Conservation (phyloP, 1,139 yeast species). For the Lodderomyces margitis region DNA sequence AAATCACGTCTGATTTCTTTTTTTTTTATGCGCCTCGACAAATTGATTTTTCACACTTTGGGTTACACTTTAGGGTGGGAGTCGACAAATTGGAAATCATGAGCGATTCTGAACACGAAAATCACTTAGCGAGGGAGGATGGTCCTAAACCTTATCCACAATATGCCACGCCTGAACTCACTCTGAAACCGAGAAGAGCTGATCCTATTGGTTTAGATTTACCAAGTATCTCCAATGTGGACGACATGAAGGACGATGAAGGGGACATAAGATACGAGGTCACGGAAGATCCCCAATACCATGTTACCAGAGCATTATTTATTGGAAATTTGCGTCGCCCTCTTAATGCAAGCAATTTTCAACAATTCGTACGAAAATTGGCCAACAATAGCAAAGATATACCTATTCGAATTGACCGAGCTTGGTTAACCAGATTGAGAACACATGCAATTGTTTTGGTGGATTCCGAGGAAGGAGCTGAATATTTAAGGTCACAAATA, state of each 20-base stretch:
- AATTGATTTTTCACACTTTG: background rate
- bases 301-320: slow-evolving; percentile 41
- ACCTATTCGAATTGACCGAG: slow-evolving; percentile 31
- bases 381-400: slow-evolving; percentile 24
- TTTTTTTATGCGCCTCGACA: background rate
- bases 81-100: background rate
- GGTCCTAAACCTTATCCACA: slow-evolving; percentile 17
- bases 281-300: slow-evolving; percentile 28
- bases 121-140: slow-evolving; percentile 8
- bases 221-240: slow-evolving; percentile 3
- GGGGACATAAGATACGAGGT: slow-evolving; percentile 34
- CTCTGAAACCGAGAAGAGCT: slow-evolving; percentile 12
- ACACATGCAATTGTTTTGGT: slow-evolving; percentile 45
- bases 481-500: slow-evolving; percentile 29
- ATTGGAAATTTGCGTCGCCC: slow-evolving; percentile 43
- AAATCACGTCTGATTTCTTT: background rate
- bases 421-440: slow-evolving; percentile 43
- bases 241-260: slow-evolving; percentile 15
- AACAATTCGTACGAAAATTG: slow-evolving; percentile 29
- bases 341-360: slow-evolving; percentile 37
- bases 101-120: slow-evolving; percentile 10
- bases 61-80: background rate
- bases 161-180: slow-evolving; percentile 8
- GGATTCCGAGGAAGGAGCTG: slow-evolving; percentile 40
- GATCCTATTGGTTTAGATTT: slow-evolving; percentile 29